These are phyloP conservation scores for Darksidea phi DNA, from an alignment of 495 filamentous ascomycete species.

Conservation along the genomic window DNA sequence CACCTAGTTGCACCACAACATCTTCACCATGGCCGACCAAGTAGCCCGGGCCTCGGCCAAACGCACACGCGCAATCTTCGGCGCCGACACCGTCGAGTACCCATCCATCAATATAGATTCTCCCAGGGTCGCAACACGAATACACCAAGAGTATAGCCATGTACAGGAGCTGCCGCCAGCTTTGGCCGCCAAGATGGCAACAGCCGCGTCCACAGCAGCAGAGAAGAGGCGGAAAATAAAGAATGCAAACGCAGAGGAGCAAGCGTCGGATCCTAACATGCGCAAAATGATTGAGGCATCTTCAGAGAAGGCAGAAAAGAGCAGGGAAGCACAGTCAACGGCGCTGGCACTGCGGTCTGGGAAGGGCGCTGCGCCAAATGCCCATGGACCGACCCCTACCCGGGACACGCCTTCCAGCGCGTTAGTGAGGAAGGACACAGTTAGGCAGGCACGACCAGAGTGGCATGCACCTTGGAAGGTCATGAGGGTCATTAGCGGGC, in stretches of 20 bases:
- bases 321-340: slow-evolving; percentile 51
- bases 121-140: slow-evolving; percentile 56
- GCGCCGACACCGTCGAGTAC: slow-evolving; percentile 41
- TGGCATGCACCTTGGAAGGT: slow-evolving; percentile 99
- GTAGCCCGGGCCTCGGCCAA: slow-evolving; percentile 62
- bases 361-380: slow-evolving; percentile 45
- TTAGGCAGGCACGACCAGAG: slow-evolving; percentile 74
- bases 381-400: slow-evolving; percentile 50
- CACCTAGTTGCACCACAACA: not conserved
- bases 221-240: slow-evolving; percentile 60
- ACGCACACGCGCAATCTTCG: slow-evolving; percentile 59
- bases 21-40: slow-evolving; percentile 1
- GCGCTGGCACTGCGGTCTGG: slow-evolving; percentile 57
- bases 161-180: slow-evolving; percentile 79
- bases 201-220: slow-evolving; percentile 57
- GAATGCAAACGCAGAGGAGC: slow-evolving; percentile 44
- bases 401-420: slow-evolving; percentile 55
- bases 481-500: slow-evolving; percentile 94
- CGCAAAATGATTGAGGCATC: slow-evolving; percentile 72
- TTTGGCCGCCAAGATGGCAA: slow-evolving; percentile 80
- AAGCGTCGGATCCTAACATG: slow-evolving; percentile 57
- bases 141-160: slow-evolving; percentile 76
- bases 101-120: slow-evolving; percentile 26
- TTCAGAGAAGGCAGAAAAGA: slow-evolving; percentile 45
- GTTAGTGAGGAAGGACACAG: slow-evolving; percentile 64